Evolutionary conservation across 768 basidiomycete species (phyloP), one percentile per base, ranked within the genome.

Genomic region (Phlebiopsis flavidoalba): DNA sequence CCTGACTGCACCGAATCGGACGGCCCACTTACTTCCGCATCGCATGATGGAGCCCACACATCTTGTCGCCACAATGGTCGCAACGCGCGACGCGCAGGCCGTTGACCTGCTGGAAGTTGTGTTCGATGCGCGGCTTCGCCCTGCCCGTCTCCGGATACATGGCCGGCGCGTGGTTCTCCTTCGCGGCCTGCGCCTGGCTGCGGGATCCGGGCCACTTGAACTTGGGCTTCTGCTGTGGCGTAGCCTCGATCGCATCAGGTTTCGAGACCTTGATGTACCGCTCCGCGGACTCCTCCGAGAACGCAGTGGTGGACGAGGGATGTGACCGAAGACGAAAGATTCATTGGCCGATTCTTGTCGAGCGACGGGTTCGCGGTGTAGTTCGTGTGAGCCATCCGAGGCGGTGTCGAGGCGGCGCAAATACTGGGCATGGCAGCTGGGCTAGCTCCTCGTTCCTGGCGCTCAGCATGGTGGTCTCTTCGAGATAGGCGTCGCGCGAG

Each of bases 31-130:
- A 94, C 96, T 80, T 65, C 87, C 83, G 71, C 97, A 99, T 35
- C 92, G 88, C 57, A 92, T 79, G 70, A 95, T 94, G n/a, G 95
- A 85, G n/a, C 7, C 96, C 96, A 95, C 95, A 99, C 87, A 98
- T 87, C 79, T 98, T 99, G 70, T 98, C 97, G 36, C 87, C 88
- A 70, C 97, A 99, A 58, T 95, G 89, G 67, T 98, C 97, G 70
- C 97, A 99, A 46, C 92, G 83, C 31, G 92, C 88, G 60, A 97
- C 91, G 40, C 95, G 84, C 60, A 98, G 77, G 31, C 95, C 84
- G 67, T 87, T 96, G 64, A 92, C 77, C 64, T 91, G 93, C 69
- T 93, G 91, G 80, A 98, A 98, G 63, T 81, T 82, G 71, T 99
- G 97, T 59, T 91, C 70, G 64, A 76, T 82, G 59, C 75, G 65